A percentile compares a stretch with the other conserved stretches of the same genome.
Evolutionary conservation across 1,139 yeast genomes (phyloP).

Genomic region (Zhuliangozyma parablackwelliae): DNA sequence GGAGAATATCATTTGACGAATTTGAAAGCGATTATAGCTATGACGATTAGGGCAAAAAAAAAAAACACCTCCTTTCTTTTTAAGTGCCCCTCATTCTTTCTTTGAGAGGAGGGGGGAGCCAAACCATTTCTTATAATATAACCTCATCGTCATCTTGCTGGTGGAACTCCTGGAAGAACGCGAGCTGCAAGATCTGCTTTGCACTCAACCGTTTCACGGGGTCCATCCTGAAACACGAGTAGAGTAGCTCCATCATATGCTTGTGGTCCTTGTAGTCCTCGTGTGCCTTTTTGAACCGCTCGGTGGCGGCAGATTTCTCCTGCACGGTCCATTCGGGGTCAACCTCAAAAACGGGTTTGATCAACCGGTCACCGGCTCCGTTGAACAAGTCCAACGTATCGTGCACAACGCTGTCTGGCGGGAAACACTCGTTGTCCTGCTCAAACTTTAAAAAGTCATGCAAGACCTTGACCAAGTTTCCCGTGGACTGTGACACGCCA

Average conservation of each 20-base stretch:
- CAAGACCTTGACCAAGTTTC: constrained; percentile 31
- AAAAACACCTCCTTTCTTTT: background rate
- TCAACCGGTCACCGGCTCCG: constrained; percentile 21
- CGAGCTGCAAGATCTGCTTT: constrained; percentile 48
- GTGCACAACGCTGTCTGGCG: constrained; percentile 33
- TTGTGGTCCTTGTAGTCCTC: constrained; percentile 37
- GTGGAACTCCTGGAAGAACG: constrained; percentile 47
- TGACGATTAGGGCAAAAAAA: constrained; percentile 3
- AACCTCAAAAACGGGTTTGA: constrained; percentile 16
- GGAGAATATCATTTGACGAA: constrained; percentile 18
- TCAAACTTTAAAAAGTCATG: constrained; percentile 30
- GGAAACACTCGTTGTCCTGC: constrained; percentile 31
- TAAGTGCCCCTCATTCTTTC: background rate
- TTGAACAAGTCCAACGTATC: constrained; percentile 35
- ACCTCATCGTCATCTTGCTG: constrained; percentile 33
- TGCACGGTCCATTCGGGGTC: constrained; percentile 4
- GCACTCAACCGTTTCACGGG: constrained; percentile 54
- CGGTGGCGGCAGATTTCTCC: constrained; percentile 8
- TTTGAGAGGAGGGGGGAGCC: background rate
- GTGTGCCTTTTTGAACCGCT: constrained; percentile 13
- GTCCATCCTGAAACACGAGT: constrained; percentile 54
- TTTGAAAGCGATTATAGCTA: constrained; percentile 13
- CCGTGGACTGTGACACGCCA: constrained; percentile 16
- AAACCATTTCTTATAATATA: constrained; percentile 15
- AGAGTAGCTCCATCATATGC: constrained; percentile 50